Base-by-base conservation (phyloP, 2,329 filamentous ascomycete genomes). In the Penicillium polonicum region DNA sequence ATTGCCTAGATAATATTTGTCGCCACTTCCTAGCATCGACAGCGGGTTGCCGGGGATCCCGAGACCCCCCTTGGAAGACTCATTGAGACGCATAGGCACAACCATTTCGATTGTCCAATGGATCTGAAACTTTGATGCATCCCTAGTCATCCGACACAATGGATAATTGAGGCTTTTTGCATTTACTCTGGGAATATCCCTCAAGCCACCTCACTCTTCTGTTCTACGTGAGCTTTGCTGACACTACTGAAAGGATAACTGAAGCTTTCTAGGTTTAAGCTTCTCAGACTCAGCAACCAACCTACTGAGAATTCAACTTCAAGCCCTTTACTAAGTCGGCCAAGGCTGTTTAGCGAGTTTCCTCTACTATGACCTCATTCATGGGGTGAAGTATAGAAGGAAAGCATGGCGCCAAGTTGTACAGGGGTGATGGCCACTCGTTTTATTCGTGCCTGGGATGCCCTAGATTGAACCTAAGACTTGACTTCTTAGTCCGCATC, bases 401-500 rank as follows among this genome's bases (percentile, higher is more conserved):
- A 43, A 29, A 21, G 6, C 23, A 19, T 23, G 23, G 2, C 8
- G 15, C n/a, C 25, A 42, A 57, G 63, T 67, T 51, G 59, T 63
- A 67, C 65, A 65, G 60, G 60, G 21, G 39, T 25, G 57, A 53
- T 53, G 17, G 35, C 44, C 23, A 42, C 38, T 52, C 31, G 43
- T 38, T 23, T 17, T 55, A 42, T 42, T 52, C 31, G 43, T 38
- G 33, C 19, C 59, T 48, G 53, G 39, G 35, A 35, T 42, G 38
- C 43, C 50, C 55, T 60, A 55, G 48, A 43, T 55, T 62, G 48
- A 58, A 53, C 60, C 55, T 60, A 48, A 54, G 45, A 54, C 52
- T 45, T 27, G 48, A 44, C 31, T 41, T 63, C 57, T 61, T 58
- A 66, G 61, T 65, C 61, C 57, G 60, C 58, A 60, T 19, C 15